These are phyloP conservation scores for Aspergillus bombycis DNA, from an alignment of 2,329 filamentous ascomycete genomes.

Conservation along the genomic window DNA sequence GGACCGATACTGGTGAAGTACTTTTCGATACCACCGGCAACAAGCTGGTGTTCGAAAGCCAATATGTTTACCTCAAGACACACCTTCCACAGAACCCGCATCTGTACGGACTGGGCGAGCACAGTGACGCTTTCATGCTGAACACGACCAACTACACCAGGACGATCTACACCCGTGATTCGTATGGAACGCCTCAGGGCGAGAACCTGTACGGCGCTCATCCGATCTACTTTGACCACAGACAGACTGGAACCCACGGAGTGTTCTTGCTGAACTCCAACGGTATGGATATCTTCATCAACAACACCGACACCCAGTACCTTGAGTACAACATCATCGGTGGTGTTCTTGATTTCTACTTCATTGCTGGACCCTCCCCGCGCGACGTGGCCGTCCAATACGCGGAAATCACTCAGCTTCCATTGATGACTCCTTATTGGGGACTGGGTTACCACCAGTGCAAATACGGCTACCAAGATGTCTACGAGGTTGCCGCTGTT, in stretches of 20 bases:
- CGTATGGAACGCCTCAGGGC: background rate
- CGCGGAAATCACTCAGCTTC: constrained; percentile 57
- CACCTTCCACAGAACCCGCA: constrained; percentile 67
- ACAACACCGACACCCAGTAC: constrained; percentile 52
- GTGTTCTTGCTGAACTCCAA: constrained; percentile 74
- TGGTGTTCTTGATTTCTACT: constrained; percentile 74
- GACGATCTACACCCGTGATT: background rate
- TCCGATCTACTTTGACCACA: constrained; percentile 73
- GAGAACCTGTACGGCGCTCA: constrained; percentile 72
- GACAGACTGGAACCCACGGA: constrained; percentile 59
- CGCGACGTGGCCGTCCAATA: constrained; percentile 63
- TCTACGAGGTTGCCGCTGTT: constrained; percentile 45
- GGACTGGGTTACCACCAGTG: constrained; percentile 65
- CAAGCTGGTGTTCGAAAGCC: constrained; percentile 69
- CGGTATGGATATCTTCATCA: constrained; percentile 75
- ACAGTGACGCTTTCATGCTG: constrained; percentile 64
- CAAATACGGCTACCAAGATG: constrained; percentile 63
- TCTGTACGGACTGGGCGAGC: constrained; percentile 79
- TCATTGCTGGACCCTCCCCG: constrained; percentile 62
- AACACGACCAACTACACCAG: background rate
- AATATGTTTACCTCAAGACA: constrained; percentile 72
- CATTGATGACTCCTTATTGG: constrained; percentile 68
- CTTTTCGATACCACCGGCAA: constrained; percentile 68
- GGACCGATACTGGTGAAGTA: constrained; percentile 22
- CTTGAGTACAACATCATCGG: constrained; percentile 80